Percentiles rank a stretch among this genome's conserved stretches.
Evolutionary conservation across 2,329 filamentous ascomycete species (phyloP).

Genomic region (Exophiala sp.): DNA sequence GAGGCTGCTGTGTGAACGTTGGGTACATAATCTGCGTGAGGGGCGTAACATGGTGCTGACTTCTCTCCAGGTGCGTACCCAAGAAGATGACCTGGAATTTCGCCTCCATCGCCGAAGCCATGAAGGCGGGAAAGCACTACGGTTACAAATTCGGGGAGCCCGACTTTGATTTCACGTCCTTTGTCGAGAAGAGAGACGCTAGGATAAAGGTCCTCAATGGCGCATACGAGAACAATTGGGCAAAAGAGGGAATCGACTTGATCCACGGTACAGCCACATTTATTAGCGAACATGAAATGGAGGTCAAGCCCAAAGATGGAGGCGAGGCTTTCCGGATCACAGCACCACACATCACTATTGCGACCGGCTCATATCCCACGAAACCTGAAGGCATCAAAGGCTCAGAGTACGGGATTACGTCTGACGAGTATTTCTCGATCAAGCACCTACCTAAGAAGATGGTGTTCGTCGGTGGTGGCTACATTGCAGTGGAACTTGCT

Average conservation of each 20-base stretch:
- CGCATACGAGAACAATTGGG: constrained; percentile 50
- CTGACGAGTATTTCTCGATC: constrained; percentile 51
- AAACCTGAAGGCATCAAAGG: constrained; percentile 43
- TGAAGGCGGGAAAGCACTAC: constrained; percentile 46
- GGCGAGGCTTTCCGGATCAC: constrained; percentile 38
- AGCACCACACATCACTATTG: constrained; percentile 48
- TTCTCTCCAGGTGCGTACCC: constrained; percentile 44
- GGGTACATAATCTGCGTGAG: constrained; percentile 35
- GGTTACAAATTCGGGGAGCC: constrained; percentile 46
- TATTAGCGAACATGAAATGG: constrained; percentile 42
- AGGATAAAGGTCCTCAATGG: constrained; percentile 46
- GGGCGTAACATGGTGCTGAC: constrained; percentile 7
- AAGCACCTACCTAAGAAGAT: constrained; percentile 50
- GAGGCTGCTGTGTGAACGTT: constrained; percentile 53
- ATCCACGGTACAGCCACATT: constrained; percentile 49
- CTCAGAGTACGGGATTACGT: constrained; percentile 49
- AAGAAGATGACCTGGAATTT: constrained; percentile 55
- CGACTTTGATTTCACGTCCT: constrained; percentile 44
- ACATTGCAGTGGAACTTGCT: constrained; percentile 51
- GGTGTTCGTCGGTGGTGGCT: constrained; percentile 50
- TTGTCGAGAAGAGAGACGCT: constrained; percentile 48
- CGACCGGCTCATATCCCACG: constrained; percentile 46
- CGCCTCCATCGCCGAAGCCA: constrained; percentile 47
- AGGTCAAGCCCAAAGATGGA: constrained; percentile 44
- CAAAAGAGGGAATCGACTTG: constrained; percentile 48